phyloP scores from a whole-genome alignment of 345 rosid genomes.

The Acer negundo region DNA sequence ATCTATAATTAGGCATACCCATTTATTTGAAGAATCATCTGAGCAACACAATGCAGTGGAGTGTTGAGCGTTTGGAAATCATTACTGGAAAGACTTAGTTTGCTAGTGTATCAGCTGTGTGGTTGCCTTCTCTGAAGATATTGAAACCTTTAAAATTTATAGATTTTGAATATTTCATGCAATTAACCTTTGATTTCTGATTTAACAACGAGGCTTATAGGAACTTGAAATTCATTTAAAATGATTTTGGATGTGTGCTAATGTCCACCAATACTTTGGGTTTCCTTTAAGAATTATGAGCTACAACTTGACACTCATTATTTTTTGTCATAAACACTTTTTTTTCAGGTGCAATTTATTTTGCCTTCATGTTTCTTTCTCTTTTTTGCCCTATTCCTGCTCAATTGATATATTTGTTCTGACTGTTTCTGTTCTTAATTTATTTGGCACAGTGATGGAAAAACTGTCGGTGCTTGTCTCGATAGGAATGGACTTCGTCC shows the following conservation, averaged over 20 bases:
- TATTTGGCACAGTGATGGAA: constrained; percentile 83
- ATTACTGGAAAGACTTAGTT: background rate
- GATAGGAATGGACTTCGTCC: constrained; percentile 99
- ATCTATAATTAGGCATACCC: background rate
- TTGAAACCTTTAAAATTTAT: background rate
- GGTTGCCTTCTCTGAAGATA: background rate
- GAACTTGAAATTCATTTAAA: background rate
- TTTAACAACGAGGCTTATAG: background rate
- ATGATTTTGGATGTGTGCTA: background rate
- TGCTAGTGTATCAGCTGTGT: background rate
- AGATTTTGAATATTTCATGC: background rate
- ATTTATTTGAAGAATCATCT: background rate
- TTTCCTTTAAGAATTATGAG: background rate
- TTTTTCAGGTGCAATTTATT: background rate
- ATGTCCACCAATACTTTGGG: background rate
- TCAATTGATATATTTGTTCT: constrained; percentile 32
- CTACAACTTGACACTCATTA: background rate
- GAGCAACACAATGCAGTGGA: background rate
- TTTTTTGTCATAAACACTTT: background rate
- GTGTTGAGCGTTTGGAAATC: background rate
- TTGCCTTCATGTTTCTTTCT: background rate
- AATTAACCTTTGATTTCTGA: background rate
- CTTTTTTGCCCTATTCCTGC: constrained; percentile 20
- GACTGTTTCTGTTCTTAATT: constrained; percentile 37
- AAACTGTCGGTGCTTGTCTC: constrained; percentile 98